Base-by-base conservation (phyloP, 2,329 filamentous ascomycete species). In the Colletotrichum ledebouriae region DNA sequence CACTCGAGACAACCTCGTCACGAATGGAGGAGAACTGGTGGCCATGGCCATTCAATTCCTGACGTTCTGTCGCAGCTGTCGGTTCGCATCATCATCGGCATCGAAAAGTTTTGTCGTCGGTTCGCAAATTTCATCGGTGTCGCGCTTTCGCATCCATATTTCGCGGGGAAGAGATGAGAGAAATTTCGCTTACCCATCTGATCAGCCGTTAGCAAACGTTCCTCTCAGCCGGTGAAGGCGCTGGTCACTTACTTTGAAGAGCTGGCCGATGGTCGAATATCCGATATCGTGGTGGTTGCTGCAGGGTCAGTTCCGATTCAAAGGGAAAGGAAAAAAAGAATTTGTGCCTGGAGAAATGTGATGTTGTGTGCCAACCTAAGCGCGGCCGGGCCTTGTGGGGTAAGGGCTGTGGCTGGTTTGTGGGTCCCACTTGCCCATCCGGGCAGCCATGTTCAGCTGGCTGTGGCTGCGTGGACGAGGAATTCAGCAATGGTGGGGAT, bases 131-230 rank as follows among this genome's bases (percentile, higher is more conserved):
- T 66, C 62, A 55, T 61, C 39, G 37, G 41, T 12, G 6, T 53
- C 37, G 59, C 59, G 56, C 46, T 53, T 17, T 65, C 44, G 56
- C 37, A 61, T 52, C 57, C 63, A 60, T 22, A 49, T 50, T 50
- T 39, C 41, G 34, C 11, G 41, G 33, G 42, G 47, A 25, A 39
- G 34, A 29, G 47, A 50, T 53, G 15, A 2, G 73, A 68, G 68
- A 67, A 69, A 69, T 77, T 66, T 39, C 74, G 78, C 87, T 89
- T 89, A 89, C 87, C 87, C 87, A 89, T 89, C 87, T 89, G 78
- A 72, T 71, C 71, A 64, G 47, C 71, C 73, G 78, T 85, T 77
- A 85, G 82, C 73, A 62, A 67, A 33, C 34, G 55, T 53, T 69
- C 20, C 55, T 55, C 20, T 34, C 42, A 56, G 47, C 11, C 15